Conservation (phyloP, 176 grass and related monocot species). For the Canna indica region DNA sequence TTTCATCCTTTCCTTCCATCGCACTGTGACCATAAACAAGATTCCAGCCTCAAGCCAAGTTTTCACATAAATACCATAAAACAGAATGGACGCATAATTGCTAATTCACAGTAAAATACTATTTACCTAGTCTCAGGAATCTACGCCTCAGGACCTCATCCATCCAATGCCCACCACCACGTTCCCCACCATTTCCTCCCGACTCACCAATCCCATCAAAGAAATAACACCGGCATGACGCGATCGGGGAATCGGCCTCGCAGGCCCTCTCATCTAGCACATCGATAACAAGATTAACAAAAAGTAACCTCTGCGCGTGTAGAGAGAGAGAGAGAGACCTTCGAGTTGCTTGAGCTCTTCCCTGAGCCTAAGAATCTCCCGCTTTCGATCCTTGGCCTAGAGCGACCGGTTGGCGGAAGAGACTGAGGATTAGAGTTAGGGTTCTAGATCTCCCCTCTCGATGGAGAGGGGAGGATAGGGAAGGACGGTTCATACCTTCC, state of each 20-base stretch:
- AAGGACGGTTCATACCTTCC: slow-evolving; percentile 37
- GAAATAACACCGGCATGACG: slow-evolving; percentile 80
- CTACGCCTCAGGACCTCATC: slow-evolving; percentile 82
- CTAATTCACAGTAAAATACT: not conserved
- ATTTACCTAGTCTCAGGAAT: slow-evolving; percentile 70
- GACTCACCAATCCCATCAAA: slow-evolving; percentile 60
- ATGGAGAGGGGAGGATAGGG: not conserved
- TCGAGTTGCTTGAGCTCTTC: slow-evolving; percentile 81
- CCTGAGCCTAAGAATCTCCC: slow-evolving; percentile 59
- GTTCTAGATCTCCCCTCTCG: not conserved
- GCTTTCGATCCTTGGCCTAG: slow-evolving; percentile 87
- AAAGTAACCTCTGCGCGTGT: not conserved
- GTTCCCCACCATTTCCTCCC: slow-evolving; percentile 19
- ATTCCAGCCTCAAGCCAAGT: slow-evolving; percentile 8
- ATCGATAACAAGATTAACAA: not conserved
- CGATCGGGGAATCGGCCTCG: slow-evolving; percentile 40
- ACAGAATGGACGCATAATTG: slow-evolving; percentile 2
- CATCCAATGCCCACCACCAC: slow-evolving; percentile 57
- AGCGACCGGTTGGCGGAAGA: not conserved
- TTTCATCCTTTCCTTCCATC: slow-evolving; percentile 71
- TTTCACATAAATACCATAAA: not conserved
- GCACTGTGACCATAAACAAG: slow-evolving; percentile 35
- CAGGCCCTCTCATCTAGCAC: slow-evolving; percentile 32
- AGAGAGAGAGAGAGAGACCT: slow-evolving; percentile 21
- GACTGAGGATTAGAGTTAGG: slow-evolving; percentile 17